phyloP scores from a whole-genome alignment of 73 alveolate species.

The Tetrahymena borealis region DNA sequence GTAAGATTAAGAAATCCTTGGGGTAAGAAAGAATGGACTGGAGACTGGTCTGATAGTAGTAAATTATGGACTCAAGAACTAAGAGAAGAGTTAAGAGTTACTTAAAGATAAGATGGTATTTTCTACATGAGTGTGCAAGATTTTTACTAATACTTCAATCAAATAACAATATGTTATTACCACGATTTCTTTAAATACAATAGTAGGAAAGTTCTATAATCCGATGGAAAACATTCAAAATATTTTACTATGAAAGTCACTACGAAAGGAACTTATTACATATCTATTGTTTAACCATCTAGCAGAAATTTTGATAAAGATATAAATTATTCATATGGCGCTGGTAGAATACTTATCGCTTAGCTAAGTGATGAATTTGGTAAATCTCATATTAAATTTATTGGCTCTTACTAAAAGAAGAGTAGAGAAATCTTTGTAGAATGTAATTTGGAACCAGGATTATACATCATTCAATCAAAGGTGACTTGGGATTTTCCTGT shows the following conservation, averaged over 20 bases:
- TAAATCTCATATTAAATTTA: not conserved
- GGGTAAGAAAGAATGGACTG: conserved; percentile 75
- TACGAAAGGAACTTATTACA: conserved; percentile 12
- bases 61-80: conserved; percentile 34
- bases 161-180: conserved; percentile 27
- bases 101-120: conserved; percentile 36
- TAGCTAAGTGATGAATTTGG: not conserved
- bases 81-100: not conserved
- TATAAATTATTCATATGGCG: not conserved
- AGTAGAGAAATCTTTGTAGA: conserved; percentile 6
- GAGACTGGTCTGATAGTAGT: conserved; percentile 53
- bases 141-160: conserved; percentile 16
- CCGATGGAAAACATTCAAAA: not conserved
- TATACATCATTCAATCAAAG: conserved; percentile 2
- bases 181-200: not conserved
- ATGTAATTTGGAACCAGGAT: conserved; percentile 4
- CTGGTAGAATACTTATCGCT: conserved; percentile 5
- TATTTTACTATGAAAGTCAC: conserved; percentile 3
- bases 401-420: not conserved
- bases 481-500: conserved; percentile 5
- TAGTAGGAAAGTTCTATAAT: not conserved
- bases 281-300: conserved; percentile 17
- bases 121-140: conserved; percentile 49
- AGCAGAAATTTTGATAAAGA: conserved; percentile 23
- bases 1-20: conserved; percentile 61